phyloP scores from a whole-genome alignment of 352 stramenopile species.

The Globisporangium alternatum region DNA sequence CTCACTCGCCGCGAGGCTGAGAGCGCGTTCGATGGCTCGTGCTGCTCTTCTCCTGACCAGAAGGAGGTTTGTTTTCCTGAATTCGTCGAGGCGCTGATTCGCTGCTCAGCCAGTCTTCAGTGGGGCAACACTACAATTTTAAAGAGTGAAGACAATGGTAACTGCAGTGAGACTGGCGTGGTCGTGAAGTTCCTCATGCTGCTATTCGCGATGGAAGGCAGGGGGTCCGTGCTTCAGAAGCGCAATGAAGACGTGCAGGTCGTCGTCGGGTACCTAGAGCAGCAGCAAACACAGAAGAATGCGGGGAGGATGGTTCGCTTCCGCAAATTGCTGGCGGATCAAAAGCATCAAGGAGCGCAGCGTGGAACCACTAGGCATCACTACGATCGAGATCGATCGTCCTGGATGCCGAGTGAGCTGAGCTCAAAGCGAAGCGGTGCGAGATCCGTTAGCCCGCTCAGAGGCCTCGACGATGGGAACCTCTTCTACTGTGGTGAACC shows the following conservation, averaged over 20 bases:
- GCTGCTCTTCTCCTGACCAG: constrained; percentile 21
- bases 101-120: constrained; percentile 43
- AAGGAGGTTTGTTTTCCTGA: constrained; percentile 49
- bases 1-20: constrained; percentile 57
- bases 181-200: constrained; percentile 74
- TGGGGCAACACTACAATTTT: constrained; percentile 26
- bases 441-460: neutral
- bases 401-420: neutral
- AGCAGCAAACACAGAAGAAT: constrained; percentile 36
- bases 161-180: constrained; percentile 22
- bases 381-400: neutral
- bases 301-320: constrained; percentile 44
- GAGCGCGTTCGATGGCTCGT: constrained; percentile 34
- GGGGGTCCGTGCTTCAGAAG: constrained; percentile 55
- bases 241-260: constrained; percentile 52
- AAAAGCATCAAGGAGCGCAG: constrained; percentile 15
- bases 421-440: neutral
- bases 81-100: constrained; percentile 58
- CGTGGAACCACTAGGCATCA: neutral
- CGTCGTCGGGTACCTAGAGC: constrained; percentile 45
- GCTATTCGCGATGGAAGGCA: constrained; percentile 74
- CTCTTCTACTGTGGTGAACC: constrained; percentile 1
- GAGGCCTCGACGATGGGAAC: neutral
- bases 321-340: constrained; percentile 32
- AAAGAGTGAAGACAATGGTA: neutral